phyloP scores from a whole-genome alignment of 1,284 basidiomycete species.

The Pholiota adiposa region DNA sequence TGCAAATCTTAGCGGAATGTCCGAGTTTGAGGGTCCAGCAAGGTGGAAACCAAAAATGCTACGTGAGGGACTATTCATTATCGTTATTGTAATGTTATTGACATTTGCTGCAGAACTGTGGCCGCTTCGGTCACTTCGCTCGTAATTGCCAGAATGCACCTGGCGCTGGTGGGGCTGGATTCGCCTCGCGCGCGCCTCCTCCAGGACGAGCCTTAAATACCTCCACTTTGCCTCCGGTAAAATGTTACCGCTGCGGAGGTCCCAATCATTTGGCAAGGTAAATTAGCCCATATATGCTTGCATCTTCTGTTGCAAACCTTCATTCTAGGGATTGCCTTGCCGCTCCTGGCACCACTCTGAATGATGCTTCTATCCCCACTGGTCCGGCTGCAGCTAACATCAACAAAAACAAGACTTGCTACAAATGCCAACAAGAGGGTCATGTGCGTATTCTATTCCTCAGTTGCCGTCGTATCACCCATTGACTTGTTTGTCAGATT shows the following conservation, averaged over 20 bases:
- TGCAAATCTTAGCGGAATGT: slow-evolving; percentile 67
- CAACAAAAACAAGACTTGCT: slow-evolving; percentile 79
- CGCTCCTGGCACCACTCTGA: slow-evolving; percentile 58
- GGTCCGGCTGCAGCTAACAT: slow-evolving; percentile 41
- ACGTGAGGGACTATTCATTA: slow-evolving; percentile 52
- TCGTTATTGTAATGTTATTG: slow-evolving; percentile 16
- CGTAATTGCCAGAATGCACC: slow-evolving; percentile 66
- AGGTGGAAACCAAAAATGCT: slow-evolving; percentile 78
- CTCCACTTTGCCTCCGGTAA: slow-evolving; percentile 77
- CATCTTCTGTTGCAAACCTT: slow-evolving; percentile 1
- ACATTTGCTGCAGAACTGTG: slow-evolving; percentile 58
- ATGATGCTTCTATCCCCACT: slow-evolving; percentile 43
- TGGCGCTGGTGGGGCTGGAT: slow-evolving; percentile 45
- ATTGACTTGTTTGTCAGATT: slow-evolving; percentile 49
- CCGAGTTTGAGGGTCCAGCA: slow-evolving; percentile 77
- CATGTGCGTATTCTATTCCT: slow-evolving; percentile 56
- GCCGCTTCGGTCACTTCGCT: slow-evolving; percentile 81
- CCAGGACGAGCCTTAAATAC: slow-evolving; percentile 75
- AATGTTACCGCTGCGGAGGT: slow-evolving; percentile 83
- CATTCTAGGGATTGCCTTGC: slow-evolving; percentile 75
- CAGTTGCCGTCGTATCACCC: not conserved
- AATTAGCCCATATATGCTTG: slow-evolving; percentile 1
- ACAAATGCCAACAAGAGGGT: slow-evolving; percentile 84
- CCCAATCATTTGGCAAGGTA: slow-evolving; percentile 84
- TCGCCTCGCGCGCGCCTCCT: slow-evolving; percentile 69